Evolutionary conservation across 371 early-diverging fungal genomes (phyloP).

Genomic region (Lichtheimia ornata): DNA sequence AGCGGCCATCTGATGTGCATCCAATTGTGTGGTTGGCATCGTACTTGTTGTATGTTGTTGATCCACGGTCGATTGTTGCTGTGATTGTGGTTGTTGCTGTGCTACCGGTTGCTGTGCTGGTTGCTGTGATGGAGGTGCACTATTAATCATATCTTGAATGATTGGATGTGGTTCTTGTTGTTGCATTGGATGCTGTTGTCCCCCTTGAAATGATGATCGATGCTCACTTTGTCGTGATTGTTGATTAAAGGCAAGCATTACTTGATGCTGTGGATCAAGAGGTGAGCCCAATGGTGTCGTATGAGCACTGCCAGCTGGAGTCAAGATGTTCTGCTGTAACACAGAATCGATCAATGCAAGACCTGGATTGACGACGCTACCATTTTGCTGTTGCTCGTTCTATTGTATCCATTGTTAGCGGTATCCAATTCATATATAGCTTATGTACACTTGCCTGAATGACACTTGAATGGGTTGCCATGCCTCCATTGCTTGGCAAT

Average conservation of each 20-base stretch:
- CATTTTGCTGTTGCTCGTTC: neutral
- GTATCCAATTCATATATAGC: neutral
- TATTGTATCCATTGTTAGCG: too few relatives aligned
- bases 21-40: neutral
- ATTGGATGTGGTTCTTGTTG: neutral
- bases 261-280: slow-evolving; percentile 2
- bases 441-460: neutral
- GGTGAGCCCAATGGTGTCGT: neutral
- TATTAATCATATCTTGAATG: slow-evolving; percentile 2
- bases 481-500: neutral
- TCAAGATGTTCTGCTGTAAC: slow-evolving; percentile 1
- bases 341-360: neutral
- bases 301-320: slow-evolving; percentile 1
- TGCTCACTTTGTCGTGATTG: neutral
- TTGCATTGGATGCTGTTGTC: slow-evolving; percentile 2
- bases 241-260: neutral
- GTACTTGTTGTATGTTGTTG: neutral
- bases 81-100: neutral
- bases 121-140: neutral
- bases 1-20: neutral
- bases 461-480: neutral
- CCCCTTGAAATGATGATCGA: neutral
- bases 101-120: neutral
- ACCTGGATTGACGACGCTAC: neutral
- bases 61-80: neutral